A percentile compares a stretch with the other conserved stretches of the same genome.
Evolutionary conservation across 768 basidiomycete genomes (phyloP).

Genomic region (Pleurotus cornucopiae): DNA sequence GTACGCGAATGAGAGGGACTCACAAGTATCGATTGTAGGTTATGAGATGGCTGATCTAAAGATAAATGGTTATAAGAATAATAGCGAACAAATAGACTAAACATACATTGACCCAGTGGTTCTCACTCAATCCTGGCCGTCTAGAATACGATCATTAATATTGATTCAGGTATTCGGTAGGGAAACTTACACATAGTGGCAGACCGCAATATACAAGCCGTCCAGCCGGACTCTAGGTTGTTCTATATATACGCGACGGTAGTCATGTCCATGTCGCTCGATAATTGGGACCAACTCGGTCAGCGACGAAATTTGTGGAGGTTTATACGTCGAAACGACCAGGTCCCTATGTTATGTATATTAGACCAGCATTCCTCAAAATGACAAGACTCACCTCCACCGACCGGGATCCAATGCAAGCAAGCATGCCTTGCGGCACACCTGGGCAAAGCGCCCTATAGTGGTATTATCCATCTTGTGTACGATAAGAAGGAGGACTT

Average conservation of each 20-base stretch:
- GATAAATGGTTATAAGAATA: too few relatives aligned
- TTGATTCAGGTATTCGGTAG: too few relatives aligned
- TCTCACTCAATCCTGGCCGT: slow-evolving; percentile 76
- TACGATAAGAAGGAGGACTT: slow-evolving; percentile 67
- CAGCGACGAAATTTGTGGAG: slow-evolving; percentile 66
- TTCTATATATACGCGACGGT: slow-evolving; percentile 75
- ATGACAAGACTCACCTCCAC: slow-evolving; percentile 59
- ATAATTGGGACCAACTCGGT: slow-evolving; percentile 46
- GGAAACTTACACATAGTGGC: slow-evolving; percentile 82
- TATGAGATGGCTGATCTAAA: slow-evolving; percentile 83
- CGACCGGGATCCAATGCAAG: slow-evolving; percentile 67
- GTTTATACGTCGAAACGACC: slow-evolving; percentile 62
- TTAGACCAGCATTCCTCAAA: neutral
- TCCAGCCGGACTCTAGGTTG: slow-evolving; percentile 83
- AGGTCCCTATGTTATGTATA: slow-evolving; percentile 41
- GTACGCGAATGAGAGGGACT: slow-evolving; percentile 19
- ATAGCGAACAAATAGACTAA: slow-evolving; percentile 3
- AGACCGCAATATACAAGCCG: slow-evolving; percentile 89
- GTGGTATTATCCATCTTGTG: slow-evolving; percentile 57
- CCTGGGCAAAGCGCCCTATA: slow-evolving; percentile 74
- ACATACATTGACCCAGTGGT: slow-evolving; percentile 82
- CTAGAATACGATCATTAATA: slow-evolving; percentile 27
- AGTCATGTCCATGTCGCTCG: slow-evolving; percentile 54
- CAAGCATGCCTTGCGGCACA: slow-evolving; percentile 71
- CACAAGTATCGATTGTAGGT: slow-evolving; percentile 92